phyloP scores from a whole-genome alignment of 139 green algal species.

The Volvox africanus region DNA sequence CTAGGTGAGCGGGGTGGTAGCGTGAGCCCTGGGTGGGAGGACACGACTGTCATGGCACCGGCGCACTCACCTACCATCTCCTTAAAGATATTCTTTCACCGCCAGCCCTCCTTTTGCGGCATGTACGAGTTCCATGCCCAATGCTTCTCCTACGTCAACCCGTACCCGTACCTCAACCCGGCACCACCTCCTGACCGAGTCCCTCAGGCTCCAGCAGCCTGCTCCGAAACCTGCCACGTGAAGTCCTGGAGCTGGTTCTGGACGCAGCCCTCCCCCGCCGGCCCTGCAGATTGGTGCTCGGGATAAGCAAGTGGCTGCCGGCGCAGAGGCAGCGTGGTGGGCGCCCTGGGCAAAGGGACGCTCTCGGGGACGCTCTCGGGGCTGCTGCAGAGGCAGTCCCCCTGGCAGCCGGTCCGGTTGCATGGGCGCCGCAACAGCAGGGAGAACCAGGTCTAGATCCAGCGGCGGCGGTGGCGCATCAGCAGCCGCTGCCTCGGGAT shows the following conservation, averaged over 20 bases:
- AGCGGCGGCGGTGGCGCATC: neutral
- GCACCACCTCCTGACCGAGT: no score
- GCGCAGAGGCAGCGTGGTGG: neutral
- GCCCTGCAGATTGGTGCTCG: constrained; percentile 16
- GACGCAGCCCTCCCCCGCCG: neutral
- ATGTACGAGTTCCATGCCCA: no score
- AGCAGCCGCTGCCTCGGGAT: constrained; percentile 21
- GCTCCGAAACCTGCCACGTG: constrained; percentile 3
- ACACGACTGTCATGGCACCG: no score
- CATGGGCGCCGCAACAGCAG: neutral
- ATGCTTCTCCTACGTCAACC: no score
- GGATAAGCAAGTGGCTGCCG: neutral
- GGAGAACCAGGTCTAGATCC: neutral
- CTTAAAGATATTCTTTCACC: no score
- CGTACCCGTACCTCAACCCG: no score
- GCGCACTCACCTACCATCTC: no score
- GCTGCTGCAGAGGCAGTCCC: neutral
- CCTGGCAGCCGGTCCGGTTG: neutral
- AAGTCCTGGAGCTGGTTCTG: constrained; percentile 34
- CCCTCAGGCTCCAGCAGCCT: constrained; percentile 17
- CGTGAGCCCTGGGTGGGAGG: no score
- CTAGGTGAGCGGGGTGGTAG: neutral
- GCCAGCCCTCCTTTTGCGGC: no score
- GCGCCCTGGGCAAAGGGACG: neutral
- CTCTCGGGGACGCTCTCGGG: neutral